Evolutionary conservation across 176 grass and related monocot species (phyloP).

Genomic region (Otatea glauca): DNA sequence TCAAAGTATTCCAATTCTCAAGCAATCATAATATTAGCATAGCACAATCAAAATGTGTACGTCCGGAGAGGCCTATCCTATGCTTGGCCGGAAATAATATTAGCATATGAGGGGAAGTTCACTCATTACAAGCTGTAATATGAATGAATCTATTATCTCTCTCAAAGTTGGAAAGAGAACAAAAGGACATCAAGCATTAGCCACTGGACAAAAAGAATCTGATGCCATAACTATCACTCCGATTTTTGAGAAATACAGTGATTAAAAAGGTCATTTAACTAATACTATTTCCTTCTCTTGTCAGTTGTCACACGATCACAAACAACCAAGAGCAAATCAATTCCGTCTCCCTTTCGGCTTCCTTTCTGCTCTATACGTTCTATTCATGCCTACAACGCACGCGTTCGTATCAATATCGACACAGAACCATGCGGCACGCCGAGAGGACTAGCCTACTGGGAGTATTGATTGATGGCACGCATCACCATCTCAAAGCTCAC

Average conservation of each 20-base stretch:
- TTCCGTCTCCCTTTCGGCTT: no score
- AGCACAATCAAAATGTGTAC: background rate
- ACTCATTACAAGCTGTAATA: background rate
- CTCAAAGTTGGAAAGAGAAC: background rate
- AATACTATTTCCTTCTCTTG: no score
- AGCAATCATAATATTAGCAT: background rate
- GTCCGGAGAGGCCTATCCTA: background rate
- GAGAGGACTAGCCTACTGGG: no score
- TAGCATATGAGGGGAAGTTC: background rate
- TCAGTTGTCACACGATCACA: no score
- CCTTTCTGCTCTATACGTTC: no score
- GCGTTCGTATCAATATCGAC: no score
- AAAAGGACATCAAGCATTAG: background rate
- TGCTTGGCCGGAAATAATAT: background rate
- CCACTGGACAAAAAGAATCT: background rate
- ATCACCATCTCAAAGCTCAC: no score
- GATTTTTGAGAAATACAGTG: background rate
- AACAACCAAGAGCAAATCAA: no score
- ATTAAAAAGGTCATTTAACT: no score
- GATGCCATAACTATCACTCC: background rate
- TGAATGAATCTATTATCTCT: background rate
- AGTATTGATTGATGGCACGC: no score
- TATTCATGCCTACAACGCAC: no score
- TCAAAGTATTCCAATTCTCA: background rate
- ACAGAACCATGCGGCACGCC: no score